Conservation (phyloP, 129 eudicot genomes). For the Rutidosis leptorrhynchoides region DNA sequence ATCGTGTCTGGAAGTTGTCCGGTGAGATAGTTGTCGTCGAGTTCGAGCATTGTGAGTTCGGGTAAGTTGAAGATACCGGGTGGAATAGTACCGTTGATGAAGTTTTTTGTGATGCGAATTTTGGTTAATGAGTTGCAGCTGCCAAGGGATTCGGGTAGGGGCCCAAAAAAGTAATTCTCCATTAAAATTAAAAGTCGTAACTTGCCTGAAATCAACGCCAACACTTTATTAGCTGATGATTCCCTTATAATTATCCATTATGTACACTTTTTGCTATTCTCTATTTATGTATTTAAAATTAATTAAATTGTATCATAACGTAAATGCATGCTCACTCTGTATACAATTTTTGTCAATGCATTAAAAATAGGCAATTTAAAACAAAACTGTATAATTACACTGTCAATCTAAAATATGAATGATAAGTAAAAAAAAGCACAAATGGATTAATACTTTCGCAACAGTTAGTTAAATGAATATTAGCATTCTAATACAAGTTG, state of each 20-base stretch:
- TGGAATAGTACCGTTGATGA: conserved; percentile 68
- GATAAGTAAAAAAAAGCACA: too few species aligned
- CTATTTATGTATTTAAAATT: too few species aligned
- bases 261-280: too few species aligned
- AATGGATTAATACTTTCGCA: too few species aligned
- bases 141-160: conserved; percentile 67
- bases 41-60: conserved; percentile 48
- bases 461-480: too few species aligned
- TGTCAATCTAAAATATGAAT: too few species aligned
- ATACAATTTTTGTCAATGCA: too few species aligned
- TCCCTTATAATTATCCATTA: neutral
- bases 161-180: conserved; percentile 64
- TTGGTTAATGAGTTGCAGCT: conserved; percentile 53
- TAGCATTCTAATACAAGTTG: too few species aligned
- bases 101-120: conserved; percentile 52
- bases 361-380: too few species aligned
- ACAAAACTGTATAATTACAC: too few species aligned
- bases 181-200: conserved; percentile 49
- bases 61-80: conserved; percentile 66
- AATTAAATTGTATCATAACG: too few species aligned
- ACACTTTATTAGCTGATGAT: neutral
- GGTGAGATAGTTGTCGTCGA: conserved; percentile 57
- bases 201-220: conserved; percentile 34
- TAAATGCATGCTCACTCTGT: too few species aligned
- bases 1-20: conserved; percentile 59